phyloP scores from a whole-genome alignment of 108 stramenopile genomes.

The Nitzschia inconspicua region DNA sequence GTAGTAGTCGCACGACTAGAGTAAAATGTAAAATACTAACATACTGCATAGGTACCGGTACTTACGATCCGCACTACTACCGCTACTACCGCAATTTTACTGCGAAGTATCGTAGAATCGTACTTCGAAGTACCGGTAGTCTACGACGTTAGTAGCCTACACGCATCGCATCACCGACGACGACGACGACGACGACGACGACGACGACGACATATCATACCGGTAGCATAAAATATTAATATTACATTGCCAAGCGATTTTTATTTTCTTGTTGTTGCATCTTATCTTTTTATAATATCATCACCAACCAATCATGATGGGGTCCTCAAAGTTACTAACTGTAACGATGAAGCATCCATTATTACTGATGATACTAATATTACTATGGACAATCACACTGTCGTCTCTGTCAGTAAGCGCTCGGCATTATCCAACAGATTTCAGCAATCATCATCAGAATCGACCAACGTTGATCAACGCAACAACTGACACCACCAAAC shows the following conservation, averaged over 20 bases:
- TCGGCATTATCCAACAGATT: background rate
- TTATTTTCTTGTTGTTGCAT: too few relatives aligned
- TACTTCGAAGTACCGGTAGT: too few relatives aligned
- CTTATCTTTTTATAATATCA: background rate
- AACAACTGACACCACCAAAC: too few relatives aligned
- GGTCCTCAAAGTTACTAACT: background rate
- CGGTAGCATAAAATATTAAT: background rate
- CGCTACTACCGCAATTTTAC: too few relatives aligned
- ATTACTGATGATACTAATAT: background rate
- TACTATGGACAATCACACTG: background rate
- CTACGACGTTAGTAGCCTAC: too few relatives aligned
- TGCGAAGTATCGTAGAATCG: too few relatives aligned
- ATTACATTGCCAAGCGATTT: background rate
- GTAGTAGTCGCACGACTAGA: too few relatives aligned
- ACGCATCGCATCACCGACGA: too few relatives aligned
- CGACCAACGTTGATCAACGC: conserved; percentile 9
- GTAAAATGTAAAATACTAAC: too few relatives aligned
- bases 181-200: background rate
- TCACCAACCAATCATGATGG: background rate
- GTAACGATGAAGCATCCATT: background rate
- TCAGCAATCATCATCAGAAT: background rate
- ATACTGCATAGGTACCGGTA: too few relatives aligned
- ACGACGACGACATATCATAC: background rate
- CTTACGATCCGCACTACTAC: too few relatives aligned
- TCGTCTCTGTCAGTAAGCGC: background rate